Percentiles rank a stretch among this genome's conserved stretches.
These are phyloP conservation scores for Hanseniaspora mollemarum DNA, from an alignment of 805 yeast species.

Conservation along the genomic window DNA sequence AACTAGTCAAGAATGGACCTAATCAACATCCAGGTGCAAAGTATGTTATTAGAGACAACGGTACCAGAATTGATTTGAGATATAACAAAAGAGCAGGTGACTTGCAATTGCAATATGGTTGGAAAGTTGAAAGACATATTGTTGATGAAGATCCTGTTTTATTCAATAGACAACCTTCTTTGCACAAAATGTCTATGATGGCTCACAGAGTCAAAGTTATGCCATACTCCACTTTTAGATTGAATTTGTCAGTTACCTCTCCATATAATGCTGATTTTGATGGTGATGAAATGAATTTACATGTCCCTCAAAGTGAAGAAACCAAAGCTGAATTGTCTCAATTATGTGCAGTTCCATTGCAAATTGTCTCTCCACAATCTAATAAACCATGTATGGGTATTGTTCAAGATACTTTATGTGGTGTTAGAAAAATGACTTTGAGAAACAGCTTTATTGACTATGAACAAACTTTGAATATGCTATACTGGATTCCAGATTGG, in stretches of 20 bases:
- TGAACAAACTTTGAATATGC: constrained; percentile 90
- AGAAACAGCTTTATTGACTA: constrained; percentile 81
- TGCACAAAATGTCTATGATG: constrained; percentile 99
- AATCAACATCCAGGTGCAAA: constrained; percentile 99
- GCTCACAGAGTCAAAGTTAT: constrained; percentile 95
- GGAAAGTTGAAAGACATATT: constrained; percentile 97
- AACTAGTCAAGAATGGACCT: constrained; percentile 92
- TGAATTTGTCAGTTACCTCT: constrained; percentile 91
- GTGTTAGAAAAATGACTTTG: constrained; percentile 87
- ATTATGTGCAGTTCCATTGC: constrained; percentile 93
- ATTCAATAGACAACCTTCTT: constrained; percentile 97
- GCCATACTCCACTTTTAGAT: constrained; percentile 96
- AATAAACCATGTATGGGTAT: constrained; percentile 99
- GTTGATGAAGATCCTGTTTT: constrained; percentile 96
- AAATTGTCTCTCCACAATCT: constrained; percentile 95
- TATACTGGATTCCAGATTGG: constrained; percentile 98
- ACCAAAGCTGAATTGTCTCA: constrained; percentile 93
- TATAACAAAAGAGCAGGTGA: constrained; percentile 98
- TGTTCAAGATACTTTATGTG: constrained; percentile 97
- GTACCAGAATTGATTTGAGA: constrained; percentile 95
- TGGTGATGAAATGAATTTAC: constrained; percentile 99
- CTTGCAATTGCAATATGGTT: constrained; percentile 92
- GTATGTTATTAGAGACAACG: constrained; percentile 94
- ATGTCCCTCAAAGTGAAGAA: constrained; percentile 96
- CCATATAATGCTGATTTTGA: constrained; percentile 99